Conservation (phyloP, 139 green algal genomes). For the Edaphochlamys debaryana region DNA sequence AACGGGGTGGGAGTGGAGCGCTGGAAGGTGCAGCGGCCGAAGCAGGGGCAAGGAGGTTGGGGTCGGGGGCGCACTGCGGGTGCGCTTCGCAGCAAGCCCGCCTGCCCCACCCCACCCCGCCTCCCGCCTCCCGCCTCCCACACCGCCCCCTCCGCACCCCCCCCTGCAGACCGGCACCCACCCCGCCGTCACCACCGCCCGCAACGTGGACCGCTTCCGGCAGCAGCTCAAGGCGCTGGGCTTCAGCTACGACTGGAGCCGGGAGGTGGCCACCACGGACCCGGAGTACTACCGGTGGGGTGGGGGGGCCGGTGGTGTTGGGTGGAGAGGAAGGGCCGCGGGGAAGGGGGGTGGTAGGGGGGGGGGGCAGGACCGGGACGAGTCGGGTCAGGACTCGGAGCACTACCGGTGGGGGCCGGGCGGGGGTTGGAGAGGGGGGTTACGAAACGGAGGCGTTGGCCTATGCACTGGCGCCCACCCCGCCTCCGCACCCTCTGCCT, state of each 20-base stretch:
- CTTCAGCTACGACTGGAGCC: constrained; percentile 96
- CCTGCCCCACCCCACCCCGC: background rate
- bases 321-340: background rate
- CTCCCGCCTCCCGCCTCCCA: no score
- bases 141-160: background rate
- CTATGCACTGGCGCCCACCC: no score
- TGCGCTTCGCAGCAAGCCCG: no score
- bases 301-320: background rate
- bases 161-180: constrained; percentile 94
- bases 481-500: background rate
- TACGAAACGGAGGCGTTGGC: background rate
- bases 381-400: background rate
- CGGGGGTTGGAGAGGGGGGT: background rate
- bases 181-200: constrained; percentile 87
- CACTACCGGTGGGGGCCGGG: background rate
- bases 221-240: constrained; percentile 94
- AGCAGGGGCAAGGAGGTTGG: no score
- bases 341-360: background rate
- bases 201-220: constrained; percentile 92
- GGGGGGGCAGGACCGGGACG: background rate
- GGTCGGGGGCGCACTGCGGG: no score
- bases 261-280: constrained; percentile 94
- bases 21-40: no score
- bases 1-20: no score
- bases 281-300: constrained; percentile 90